Conservation (phyloP, 345 rosid genomes). For the Lagerstroemia speciosa region DNA sequence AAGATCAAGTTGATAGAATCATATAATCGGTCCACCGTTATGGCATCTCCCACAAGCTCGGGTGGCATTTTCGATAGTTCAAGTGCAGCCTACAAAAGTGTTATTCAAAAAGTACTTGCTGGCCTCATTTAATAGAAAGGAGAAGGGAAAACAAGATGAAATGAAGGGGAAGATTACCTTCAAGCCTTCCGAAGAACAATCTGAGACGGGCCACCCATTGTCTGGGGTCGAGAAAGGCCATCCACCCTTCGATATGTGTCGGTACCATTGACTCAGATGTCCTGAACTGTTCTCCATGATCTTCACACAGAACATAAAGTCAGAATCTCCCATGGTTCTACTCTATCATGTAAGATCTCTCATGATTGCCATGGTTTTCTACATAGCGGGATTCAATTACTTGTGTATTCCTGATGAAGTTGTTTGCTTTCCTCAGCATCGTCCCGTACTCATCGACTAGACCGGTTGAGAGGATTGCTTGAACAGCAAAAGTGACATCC, state of each 20-base stretch:
- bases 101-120: too few relatives aligned
- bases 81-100: constrained; percentile 33
- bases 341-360: neutral
- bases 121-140: too few relatives aligned
- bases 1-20: constrained; percentile 50
- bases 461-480: constrained; percentile 44
- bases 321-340: neutral
- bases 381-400: constrained; percentile 16
- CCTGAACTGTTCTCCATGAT: constrained; percentile 23
- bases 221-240: constrained; percentile 73
- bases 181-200: constrained; percentile 54
- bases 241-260: constrained; percentile 54
- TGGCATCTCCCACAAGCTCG: constrained; percentile 36
- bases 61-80: constrained; percentile 34
- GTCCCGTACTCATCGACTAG: constrained; percentile 29
- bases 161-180: constrained; percentile 22
- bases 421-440: constrained; percentile 53
- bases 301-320: constrained; percentile 9
- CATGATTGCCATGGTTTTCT: too few relatives aligned
- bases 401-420: constrained; percentile 43
- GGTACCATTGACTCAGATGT: constrained; percentile 31
- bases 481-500: constrained; percentile 58
- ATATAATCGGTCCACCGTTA: constrained; percentile 22
- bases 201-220: constrained; percentile 61
- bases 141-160: too few relatives aligned